A percentile compares a stretch with the other conserved stretches of the same genome.
phyloP scores from a whole-genome alignment of 306 rosid species.

The Rosa chinensis region DNA sequence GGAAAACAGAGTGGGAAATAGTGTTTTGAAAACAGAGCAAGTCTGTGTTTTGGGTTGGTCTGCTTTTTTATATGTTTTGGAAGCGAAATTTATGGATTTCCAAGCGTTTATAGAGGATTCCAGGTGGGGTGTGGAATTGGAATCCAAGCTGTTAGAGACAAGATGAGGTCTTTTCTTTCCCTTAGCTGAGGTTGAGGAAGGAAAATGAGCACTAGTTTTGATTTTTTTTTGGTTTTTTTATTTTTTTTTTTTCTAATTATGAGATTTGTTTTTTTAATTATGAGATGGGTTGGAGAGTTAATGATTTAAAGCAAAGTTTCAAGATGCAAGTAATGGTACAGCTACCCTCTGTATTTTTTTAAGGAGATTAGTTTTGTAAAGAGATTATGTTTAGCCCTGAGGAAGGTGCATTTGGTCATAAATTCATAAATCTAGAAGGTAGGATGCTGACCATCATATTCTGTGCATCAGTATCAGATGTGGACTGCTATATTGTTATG shows the following conservation, averaged over 20 bases:
- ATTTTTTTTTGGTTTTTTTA: background rate
- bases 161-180: constrained; percentile 10
- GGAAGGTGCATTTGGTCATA: background rate
- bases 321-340: background rate
- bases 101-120: constrained; percentile 17
- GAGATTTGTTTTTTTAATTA: background rate
- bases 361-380: background rate
- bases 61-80: background rate
- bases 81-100: background rate
- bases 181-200: constrained; percentile 1
- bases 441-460: background rate
- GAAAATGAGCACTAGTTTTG: background rate
- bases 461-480: background rate
- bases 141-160: constrained; percentile 12
- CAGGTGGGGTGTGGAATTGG: constrained; percentile 14
- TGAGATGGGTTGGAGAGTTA: background rate
- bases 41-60: background rate
- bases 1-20: background rate
- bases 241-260: background rate
- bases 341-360: background rate
- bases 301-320: background rate
- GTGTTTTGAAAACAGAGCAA: constrained; percentile 2
- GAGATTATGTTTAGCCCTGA: background rate
- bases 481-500: background rate
- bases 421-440: background rate